Conservation (phyloP, 306 rosid species). For the Fragaria ananassa region DNA sequence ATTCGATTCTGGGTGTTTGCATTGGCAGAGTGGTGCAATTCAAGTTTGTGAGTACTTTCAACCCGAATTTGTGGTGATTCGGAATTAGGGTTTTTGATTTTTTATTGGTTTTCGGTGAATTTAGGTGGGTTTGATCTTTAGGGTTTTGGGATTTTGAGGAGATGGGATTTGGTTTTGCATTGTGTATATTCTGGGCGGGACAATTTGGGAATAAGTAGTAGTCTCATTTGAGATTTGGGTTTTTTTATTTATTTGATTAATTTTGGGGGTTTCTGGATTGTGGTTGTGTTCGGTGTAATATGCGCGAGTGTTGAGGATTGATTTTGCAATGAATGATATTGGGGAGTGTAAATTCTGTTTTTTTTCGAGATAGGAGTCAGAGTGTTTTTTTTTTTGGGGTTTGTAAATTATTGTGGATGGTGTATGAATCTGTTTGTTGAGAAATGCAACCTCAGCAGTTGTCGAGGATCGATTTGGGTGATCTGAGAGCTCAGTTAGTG, state of each 20-base stretch:
- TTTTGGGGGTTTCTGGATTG: constrained; percentile 25
- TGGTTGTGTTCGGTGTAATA: constrained; percentile 29
- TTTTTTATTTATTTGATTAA: constrained; percentile 26
- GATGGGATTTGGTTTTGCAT: constrained; percentile 72
- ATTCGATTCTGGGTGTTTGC: constrained; percentile 33
- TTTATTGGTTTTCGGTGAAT: constrained; percentile 29
- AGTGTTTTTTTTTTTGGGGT: constrained; percentile 31
- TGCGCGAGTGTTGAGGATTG: constrained; percentile 31
- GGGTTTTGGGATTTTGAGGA: constrained; percentile 57
- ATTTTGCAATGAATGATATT: constrained; percentile 40
- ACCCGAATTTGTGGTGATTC: constrained; percentile 41
- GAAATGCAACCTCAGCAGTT: constrained; percentile 94
- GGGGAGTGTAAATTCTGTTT: constrained; percentile 49
- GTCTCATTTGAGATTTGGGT: constrained; percentile 40
- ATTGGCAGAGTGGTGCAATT: constrained; percentile 52
- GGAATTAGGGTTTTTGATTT: constrained; percentile 57
- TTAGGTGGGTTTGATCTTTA: constrained; percentile 71
- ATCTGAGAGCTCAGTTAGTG: constrained; percentile 68
- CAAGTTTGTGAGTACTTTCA: constrained; percentile 21
- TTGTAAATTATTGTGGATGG: constrained; percentile 47
- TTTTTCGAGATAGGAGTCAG: constrained; percentile 47
- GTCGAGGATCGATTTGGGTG: constrained; percentile 90
- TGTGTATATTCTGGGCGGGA: constrained; percentile 38
- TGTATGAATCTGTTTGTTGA: constrained; percentile 70
- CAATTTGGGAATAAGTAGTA: constrained; percentile 34